phyloP scores from a whole-genome alignment of 345 rosid species.

The Capsella bursapastoris region DNA sequence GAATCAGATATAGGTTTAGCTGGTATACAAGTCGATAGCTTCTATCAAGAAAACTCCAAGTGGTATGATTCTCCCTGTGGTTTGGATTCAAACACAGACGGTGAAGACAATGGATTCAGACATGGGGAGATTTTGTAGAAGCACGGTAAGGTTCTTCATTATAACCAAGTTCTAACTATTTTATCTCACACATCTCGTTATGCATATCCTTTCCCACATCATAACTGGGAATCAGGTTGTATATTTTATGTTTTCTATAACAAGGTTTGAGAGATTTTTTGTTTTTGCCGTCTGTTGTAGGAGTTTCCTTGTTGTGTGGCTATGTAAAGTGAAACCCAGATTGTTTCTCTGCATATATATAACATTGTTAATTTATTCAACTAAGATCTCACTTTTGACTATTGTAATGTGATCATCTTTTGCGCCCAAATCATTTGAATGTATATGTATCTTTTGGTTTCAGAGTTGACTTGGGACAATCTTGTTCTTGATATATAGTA shows the following conservation, averaged over 20 bases:
- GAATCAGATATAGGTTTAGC: conserved; percentile 90
- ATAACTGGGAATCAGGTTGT: conserved; percentile 41
- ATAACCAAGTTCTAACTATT: conserved; percentile 41
- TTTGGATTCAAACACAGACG: conserved; percentile 80
- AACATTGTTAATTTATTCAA: conserved; percentile 31
- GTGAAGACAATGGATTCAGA: conserved; percentile 85
- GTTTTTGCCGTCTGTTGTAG: conserved; percentile 35
- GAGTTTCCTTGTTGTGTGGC: conserved; percentile 35
- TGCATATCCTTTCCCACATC: conserved; percentile 20
- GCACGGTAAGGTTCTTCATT: conserved; percentile 27
- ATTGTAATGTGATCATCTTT: not conserved
- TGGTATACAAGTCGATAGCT: conserved; percentile 94
- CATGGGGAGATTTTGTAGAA: conserved; percentile 77
- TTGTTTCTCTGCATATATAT: conserved; percentile 41
- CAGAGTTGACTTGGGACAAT: not conserved
- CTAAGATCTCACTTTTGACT: conserved; percentile 6
- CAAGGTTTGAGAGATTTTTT: conserved; percentile 24
- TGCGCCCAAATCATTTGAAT: conserved; percentile 2
- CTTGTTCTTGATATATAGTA: conserved; percentile 6
- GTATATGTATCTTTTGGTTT: not conserved
- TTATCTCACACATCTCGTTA: conserved; percentile 20
- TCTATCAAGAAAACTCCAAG: conserved; percentile 90
- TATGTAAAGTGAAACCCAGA: conserved; percentile 44
- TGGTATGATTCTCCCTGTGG: conserved; percentile 99
- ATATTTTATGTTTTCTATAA: conserved; percentile 31